Evolutionary conservation across 2,329 filamentous ascomycete species (phyloP).

Genomic region (Fusarium euwallaceae): DNA sequence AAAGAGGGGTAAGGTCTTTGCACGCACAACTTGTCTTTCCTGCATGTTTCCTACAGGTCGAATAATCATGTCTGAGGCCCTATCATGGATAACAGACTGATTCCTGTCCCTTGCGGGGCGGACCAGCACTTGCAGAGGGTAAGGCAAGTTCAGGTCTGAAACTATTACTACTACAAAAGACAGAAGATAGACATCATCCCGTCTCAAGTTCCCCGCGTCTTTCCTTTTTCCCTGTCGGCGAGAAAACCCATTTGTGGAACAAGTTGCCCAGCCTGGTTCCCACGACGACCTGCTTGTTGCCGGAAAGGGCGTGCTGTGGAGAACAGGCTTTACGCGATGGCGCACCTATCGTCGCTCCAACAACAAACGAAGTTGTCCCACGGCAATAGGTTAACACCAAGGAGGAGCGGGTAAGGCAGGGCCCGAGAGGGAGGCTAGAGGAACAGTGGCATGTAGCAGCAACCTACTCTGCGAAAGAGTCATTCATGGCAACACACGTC

Average conservation of each 20-base stretch:
- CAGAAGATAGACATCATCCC: not conserved
- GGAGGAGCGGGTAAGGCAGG: conserved; percentile 36
- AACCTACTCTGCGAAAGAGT: conserved; percentile 5
- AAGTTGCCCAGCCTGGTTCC: conserved; percentile 12
- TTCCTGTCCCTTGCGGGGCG: not conserved
- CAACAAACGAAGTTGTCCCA: not conserved
- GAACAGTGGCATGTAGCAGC: not conserved
- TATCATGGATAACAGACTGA: not conserved
- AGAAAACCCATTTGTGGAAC: conserved; percentile 22
- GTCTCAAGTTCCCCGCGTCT: conserved; percentile 29
- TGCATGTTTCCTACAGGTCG: not conserved
- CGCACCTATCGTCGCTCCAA: conserved; percentile 9
- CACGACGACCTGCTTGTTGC: conserved; percentile 17
- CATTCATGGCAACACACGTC: not conserved
- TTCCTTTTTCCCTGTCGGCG: conserved; percentile 11
- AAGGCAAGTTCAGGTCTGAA: conserved; percentile 30
- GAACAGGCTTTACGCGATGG: conserved; percentile 10
- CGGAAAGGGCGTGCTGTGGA: conserved; percentile 3
- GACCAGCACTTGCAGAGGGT: conserved; percentile 17
- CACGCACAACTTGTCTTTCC: conserved; percentile 27
- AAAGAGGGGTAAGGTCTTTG: conserved; percentile 22
- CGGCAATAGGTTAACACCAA: conserved; percentile 16
- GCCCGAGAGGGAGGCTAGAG: conserved; percentile 20
- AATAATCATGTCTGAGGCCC: not conserved
- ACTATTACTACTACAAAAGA: not conserved